These are phyloP conservation scores for Debaryomyces tyrocola DNA, from an alignment of 805 yeast species.

Conservation along the genomic window DNA sequence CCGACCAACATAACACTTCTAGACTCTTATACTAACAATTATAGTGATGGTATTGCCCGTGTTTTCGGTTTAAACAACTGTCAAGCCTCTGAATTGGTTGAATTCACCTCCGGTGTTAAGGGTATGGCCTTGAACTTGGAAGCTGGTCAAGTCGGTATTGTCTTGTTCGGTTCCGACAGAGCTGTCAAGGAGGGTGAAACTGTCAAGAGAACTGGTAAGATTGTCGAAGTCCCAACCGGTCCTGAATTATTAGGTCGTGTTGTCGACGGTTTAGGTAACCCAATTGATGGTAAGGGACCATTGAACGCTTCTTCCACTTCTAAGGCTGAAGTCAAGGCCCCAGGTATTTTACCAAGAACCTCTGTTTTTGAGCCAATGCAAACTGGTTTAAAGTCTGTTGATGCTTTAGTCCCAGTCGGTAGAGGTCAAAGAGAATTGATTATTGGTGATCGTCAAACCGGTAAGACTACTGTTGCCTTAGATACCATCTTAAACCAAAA, in stretches of 20 bases:
- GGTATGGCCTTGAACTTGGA: conserved; percentile 99
- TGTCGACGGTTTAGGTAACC: conserved; percentile 98
- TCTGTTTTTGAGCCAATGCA: conserved; percentile 99
- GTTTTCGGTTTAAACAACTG: conserved; percentile 99
- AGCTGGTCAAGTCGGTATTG: conserved; percentile 99
- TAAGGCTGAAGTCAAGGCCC: conserved; percentile 99
- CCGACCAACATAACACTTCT: conserved; percentile 1
- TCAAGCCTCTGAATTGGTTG: conserved; percentile 99
- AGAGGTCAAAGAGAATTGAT: conserved; percentile 99
- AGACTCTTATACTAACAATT: conserved; percentile 4
- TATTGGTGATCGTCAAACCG: conserved; percentile 99
- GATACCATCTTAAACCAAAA: conserved; percentile 99
- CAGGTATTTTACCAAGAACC: conserved; percentile 99
- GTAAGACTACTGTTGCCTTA: conserved; percentile 99
- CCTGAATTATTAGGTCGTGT: conserved; percentile 98
- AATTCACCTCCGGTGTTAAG: conserved; percentile 98
- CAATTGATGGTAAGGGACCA: conserved; percentile 99
- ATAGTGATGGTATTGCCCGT: conserved; percentile 99
- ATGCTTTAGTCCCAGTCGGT: conserved; percentile 98
- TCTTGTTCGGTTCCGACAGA: conserved; percentile 98
- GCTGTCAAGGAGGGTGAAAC: conserved; percentile 98
- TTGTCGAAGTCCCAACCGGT: conserved; percentile 99
- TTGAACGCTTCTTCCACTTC: conserved; percentile 77
- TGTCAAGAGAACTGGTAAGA: conserved; percentile 99
- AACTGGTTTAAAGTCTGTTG: conserved; percentile 99